Percentiles rank a stretch among this genome's conserved stretches.
Evolutionary conservation across 495 filamentous ascomycete genomes (phyloP).

Genomic region (Thozetella sp.): DNA sequence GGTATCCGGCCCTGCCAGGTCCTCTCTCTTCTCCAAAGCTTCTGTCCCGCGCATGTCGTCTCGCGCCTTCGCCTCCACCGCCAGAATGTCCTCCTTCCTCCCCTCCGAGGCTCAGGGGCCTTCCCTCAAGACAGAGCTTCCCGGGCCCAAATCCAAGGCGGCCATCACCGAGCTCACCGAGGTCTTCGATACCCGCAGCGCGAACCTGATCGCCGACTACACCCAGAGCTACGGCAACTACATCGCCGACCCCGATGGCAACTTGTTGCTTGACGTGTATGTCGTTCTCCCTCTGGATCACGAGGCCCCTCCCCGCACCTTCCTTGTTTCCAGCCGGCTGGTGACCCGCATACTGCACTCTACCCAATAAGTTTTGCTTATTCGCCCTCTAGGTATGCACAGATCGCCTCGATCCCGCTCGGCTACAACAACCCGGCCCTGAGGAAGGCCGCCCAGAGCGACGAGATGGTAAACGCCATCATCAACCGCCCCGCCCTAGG

Average conservation of each 20-base stretch:
- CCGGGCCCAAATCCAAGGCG: slow-evolving; percentile 77
- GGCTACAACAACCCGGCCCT: slow-evolving; percentile 95
- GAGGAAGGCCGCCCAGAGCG: slow-evolving; percentile 66
- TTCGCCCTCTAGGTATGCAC: slow-evolving; percentile 66
- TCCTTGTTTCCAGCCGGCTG: neutral
- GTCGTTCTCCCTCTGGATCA: slow-evolving; percentile 23
- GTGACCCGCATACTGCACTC: neutral
- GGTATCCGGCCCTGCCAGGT: neutral
- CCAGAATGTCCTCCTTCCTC: slow-evolving; percentile 56
- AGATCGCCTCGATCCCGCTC: slow-evolving; percentile 96
- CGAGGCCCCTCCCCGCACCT: neutral
- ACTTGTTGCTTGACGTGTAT: slow-evolving; percentile 77
- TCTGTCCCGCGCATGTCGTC: slow-evolving; percentile 7
- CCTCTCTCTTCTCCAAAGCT: neutral
- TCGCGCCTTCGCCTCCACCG: slow-evolving; percentile 26
- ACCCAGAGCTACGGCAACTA: slow-evolving; percentile 71
- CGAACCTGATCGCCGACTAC: slow-evolving; percentile 94
- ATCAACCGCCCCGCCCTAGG: slow-evolving; percentile 96
- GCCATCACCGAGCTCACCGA: slow-evolving; percentile 63
- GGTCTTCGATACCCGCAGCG: slow-evolving; percentile 90
- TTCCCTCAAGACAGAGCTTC: slow-evolving; percentile 74
- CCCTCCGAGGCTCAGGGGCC: slow-evolving; percentile 77
- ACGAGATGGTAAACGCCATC: slow-evolving; percentile 79
- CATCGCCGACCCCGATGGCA: slow-evolving; percentile 89
- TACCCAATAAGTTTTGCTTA: slow-evolving; percentile 14